Evolutionary conservation across 2,329 filamentous ascomycete species (phyloP).

Genomic region (Chalaropsis ovoidea): DNA sequence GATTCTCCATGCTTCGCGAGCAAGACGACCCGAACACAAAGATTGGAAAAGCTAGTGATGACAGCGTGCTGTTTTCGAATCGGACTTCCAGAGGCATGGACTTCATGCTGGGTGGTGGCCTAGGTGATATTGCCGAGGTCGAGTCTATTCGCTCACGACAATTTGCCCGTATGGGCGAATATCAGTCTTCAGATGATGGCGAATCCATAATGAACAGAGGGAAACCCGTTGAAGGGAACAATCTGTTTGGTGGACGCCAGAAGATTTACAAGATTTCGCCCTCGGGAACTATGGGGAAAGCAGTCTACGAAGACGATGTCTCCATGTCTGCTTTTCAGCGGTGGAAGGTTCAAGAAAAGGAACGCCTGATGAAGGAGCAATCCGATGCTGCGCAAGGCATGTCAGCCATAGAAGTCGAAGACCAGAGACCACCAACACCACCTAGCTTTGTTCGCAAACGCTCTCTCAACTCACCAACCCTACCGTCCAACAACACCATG

Average conservation of each 20-base stretch:
- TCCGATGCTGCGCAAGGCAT: neutral
- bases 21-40: constrained; percentile 85
- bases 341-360: constrained; percentile 53
- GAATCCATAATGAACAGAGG: constrained; percentile 76
- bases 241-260: constrained; percentile 86
- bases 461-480: neutral
- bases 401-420: neutral
- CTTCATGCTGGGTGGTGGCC: constrained; percentile 47
- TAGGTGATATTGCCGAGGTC: constrained; percentile 84
- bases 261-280: constrained; percentile 82
- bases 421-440: constrained; percentile 16
- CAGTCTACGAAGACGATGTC: constrained; percentile 80
- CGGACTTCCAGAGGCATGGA: constrained; percentile 62
- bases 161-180: constrained; percentile 54
- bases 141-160: constrained; percentile 62
- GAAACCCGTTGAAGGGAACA: constrained; percentile 79
- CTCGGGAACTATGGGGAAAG: constrained; percentile 47
- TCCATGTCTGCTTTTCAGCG: constrained; percentile 71
- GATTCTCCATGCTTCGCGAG: constrained; percentile 93
- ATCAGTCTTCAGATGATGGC: constrained; percentile 59
- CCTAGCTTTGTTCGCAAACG: constrained; percentile 2
- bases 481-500: neutral
- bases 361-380: constrained; percentile 32
- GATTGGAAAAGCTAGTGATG: constrained; percentile 87
- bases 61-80: constrained; percentile 79